A percentile compares a stretch with the other conserved stretches of the same genome.
These are phyloP conservation scores for Macadamia tetraphylla DNA, from an alignment of 164 flowering plant species.

Conservation along the genomic window DNA sequence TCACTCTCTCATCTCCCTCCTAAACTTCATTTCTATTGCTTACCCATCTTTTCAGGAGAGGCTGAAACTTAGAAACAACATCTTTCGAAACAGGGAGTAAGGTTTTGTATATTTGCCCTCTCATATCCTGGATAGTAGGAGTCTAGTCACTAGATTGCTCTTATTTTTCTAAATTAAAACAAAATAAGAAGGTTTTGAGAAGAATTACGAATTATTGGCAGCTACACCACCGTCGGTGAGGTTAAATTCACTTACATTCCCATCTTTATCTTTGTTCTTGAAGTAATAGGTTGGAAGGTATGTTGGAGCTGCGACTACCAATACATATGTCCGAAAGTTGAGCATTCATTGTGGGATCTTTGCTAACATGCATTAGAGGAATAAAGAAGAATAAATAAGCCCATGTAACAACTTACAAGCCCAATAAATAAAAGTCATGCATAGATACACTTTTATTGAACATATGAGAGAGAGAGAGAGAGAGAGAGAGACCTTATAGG, in stretches of 20 bases:
- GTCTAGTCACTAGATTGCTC: too few species aligned
- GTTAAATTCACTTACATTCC: slow-evolving; percentile 33
- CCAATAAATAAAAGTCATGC: background rate
- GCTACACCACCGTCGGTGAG: slow-evolving; percentile 67
- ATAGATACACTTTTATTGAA: background rate
- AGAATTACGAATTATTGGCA: slow-evolving; percentile 49
- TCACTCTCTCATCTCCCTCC: too few species aligned
- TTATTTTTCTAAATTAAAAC: too few species aligned
- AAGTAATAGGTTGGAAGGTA: slow-evolving; percentile 48
- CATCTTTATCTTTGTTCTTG: slow-evolving; percentile 21
- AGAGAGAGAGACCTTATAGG: slow-evolving; percentile 22
- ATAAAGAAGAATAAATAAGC: background rate
- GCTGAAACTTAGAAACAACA: too few species aligned
- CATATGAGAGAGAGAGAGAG: background rate
- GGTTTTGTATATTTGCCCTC: too few species aligned
- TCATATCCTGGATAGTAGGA: too few species aligned
- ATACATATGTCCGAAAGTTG: slow-evolving; percentile 54
- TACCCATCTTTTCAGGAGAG: background rate
- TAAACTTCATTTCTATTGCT: background rate
- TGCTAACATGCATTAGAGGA: slow-evolving; percentile 20
- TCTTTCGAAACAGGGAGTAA: too few species aligned
- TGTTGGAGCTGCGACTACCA: slow-evolving; percentile 64
- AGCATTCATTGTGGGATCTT: slow-evolving; percentile 26
- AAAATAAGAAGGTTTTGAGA: background rate
- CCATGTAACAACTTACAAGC: too few species aligned